Evolutionary conservation across 2,329 filamentous ascomycete species (phyloP), one percentile per base, ranked within the genome.

Genomic region (Fusarium cicatricum): DNA sequence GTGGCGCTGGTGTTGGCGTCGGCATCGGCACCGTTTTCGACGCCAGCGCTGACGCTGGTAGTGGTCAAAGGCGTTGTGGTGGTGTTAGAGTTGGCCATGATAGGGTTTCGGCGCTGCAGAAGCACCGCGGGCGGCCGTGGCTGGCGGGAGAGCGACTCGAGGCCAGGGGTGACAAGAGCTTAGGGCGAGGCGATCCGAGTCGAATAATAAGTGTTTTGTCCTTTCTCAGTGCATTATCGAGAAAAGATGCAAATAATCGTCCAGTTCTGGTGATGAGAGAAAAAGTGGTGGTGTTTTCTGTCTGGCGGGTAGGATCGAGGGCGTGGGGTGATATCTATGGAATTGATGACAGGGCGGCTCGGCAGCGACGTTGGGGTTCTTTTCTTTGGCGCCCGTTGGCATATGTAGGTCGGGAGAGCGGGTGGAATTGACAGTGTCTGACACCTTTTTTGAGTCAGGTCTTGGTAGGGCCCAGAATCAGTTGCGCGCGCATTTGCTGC

Each of bases 221-320:
- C 45, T 28, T 54, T 50, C 48, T 66, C 55, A 63, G 60, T 58
- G 58, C 64, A 66, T 66, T 52, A 53, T 66, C 48, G 26, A 56
- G 55, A 49, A 6, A 33, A 55, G 14, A 43, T 15, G 21, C 12
- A 23, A 6, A 41, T 19, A 41, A 11, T 41, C 15, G 16, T 21
- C 36, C 21, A 19, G 38, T n/a, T 43, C 26, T 26, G 32, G n/a
- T 11, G 21, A 4, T 16, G 55, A 31, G 11, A 31, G 40, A 21
- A 47, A 44, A 29, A 34, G 32, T 29, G 28, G 32, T 42, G 31
- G 41, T 45, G 48, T 43, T 60, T 21, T 21, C 7, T 7, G 29
- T 36, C 45, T 43, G 45, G 52, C 21, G 43, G 56, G 31, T 59
- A 41, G 41, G 28, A 29, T 40, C 36, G 52, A 26, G 52, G 44